Percentiles rank a stretch among this genome's conserved stretches.
These are phyloP conservation scores for Panicum miliaceum DNA, from an alignment of 176 grass and related monocot genomes.

Conservation along the genomic window DNA sequence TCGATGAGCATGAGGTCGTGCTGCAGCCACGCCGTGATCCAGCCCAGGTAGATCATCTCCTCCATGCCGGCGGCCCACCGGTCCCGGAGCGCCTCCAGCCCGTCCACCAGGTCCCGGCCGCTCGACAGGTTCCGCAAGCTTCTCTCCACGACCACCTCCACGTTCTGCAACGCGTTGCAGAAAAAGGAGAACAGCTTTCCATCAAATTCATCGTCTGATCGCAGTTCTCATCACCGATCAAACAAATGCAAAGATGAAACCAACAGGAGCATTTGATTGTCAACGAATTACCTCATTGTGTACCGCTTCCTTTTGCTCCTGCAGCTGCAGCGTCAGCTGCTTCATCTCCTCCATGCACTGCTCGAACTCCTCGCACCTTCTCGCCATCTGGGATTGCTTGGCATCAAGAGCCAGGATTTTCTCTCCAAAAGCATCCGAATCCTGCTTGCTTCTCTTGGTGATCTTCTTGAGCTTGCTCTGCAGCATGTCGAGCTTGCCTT, in stretches of 20 bases:
- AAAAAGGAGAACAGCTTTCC: neutral
- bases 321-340: conserved; percentile 50
- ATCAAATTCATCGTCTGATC: neutral
- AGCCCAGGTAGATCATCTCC: conserved; percentile 85
- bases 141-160: conserved; percentile 50
- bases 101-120: conserved; percentile 55
- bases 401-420: conserved; percentile 50
- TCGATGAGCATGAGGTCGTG: conserved; percentile 57
- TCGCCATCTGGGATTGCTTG: conserved; percentile 51
- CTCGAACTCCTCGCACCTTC: conserved; percentile 52
- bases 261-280: neutral
- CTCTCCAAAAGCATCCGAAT: conserved; percentile 34
- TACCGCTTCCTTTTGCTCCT: conserved; percentile 47
- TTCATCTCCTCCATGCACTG: conserved; percentile 56
- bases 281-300: conserved; percentile 26
- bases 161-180: conserved; percentile 32
- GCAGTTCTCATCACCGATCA: neutral
- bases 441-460: conserved; percentile 39
- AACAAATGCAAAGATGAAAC: neutral
- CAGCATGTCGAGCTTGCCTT: conserved; percentile 37
- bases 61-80: conserved; percentile 84
- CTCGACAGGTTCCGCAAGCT: conserved; percentile 52
- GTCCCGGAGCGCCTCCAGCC: conserved; percentile 54
- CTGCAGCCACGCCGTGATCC: conserved; percentile 77
- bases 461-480: conserved; percentile 57